Evolutionary conservation across 176 grass and related monocot species (phyloP).

Genomic region (Puccinellia tenuiflora): DNA sequence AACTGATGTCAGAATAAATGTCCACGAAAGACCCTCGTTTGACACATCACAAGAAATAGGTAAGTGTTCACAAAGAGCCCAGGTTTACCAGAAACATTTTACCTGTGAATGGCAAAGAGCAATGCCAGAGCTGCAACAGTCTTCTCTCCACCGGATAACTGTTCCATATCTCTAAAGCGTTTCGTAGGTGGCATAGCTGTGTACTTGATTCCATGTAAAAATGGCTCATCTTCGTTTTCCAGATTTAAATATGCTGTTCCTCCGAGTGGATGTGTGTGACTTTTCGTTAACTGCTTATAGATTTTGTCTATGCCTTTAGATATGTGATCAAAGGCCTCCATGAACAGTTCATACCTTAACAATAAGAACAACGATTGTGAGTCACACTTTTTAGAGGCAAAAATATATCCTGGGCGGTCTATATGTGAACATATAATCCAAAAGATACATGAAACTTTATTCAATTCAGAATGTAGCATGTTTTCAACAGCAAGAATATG

Average conservation of each 20-base stretch:
- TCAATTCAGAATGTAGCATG: not conserved
- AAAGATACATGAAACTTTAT: not conserved
- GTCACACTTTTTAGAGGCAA: not conserved
- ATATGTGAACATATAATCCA: not conserved
- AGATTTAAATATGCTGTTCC: conserved; percentile 96
- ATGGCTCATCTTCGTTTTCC: conserved; percentile 98
- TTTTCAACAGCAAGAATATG: not conserved
- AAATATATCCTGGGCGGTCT: not conserved
- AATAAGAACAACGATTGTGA: conserved; percentile 7
- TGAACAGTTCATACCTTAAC: conserved; percentile 86
- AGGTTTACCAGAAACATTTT: conserved; percentile 12
- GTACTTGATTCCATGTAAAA: conserved; percentile 92
- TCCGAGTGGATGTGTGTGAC: conserved; percentile 92
- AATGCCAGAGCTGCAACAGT: conserved; percentile 92
- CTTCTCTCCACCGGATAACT: conserved; percentile 97
- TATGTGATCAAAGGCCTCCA: conserved; percentile 95
- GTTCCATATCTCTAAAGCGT: conserved; percentile 96
- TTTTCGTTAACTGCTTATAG: conserved; percentile 96
- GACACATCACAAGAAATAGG: not conserved
- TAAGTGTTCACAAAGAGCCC: not conserved
- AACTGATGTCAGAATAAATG: not conserved
- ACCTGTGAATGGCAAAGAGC: conserved; percentile 99
- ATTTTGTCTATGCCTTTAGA: conserved; percentile 97
- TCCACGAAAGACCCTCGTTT: not conserved
- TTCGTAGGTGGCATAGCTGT: conserved; percentile 99